A percentile compares a stretch with the other conserved stretches of the same genome.
phyloP scores from a whole-genome alignment of 148 eudicot species.

The Suaeda aralocaspica region DNA sequence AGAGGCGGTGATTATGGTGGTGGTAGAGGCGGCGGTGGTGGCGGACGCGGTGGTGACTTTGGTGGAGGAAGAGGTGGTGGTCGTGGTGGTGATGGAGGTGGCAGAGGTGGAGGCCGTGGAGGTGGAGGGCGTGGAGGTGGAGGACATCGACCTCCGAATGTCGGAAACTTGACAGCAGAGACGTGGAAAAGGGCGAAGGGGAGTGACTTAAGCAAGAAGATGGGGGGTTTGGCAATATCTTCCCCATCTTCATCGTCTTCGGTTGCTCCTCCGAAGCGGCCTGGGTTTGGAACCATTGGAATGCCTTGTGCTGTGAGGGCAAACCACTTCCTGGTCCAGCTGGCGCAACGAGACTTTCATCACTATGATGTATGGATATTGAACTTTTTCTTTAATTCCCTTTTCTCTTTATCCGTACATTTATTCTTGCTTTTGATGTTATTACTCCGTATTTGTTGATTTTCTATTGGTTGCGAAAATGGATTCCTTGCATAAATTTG shows the following conservation, averaged over 20 bases:
- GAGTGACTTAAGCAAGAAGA: neutral
- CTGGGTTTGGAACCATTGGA: constrained; percentile 52
- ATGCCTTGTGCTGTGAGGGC: constrained; percentile 42
- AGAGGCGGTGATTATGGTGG: constrained; percentile 9
- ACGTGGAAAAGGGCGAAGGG: constrained; percentile 22
- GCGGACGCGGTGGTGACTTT: constrained; percentile 25
- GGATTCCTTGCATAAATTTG: neutral
- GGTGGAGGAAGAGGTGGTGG: constrained; percentile 25
- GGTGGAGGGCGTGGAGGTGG: constrained; percentile 23
- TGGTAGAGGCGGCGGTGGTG: constrained; percentile 14
- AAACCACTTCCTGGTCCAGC: constrained; percentile 60
- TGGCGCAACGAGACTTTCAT: constrained; percentile 39
- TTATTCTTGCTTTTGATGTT: neutral
- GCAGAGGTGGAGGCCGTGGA: constrained; percentile 9
- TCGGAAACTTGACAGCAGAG: constrained; percentile 3
- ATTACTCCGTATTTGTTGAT: neutral
- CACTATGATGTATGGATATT: constrained; percentile 64
- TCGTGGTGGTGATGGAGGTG: constrained; percentile 14
- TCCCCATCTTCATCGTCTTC: constrained; percentile 34
- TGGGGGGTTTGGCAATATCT: constrained; percentile 22
- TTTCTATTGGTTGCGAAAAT: neutral
- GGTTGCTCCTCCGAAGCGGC: constrained; percentile 41
- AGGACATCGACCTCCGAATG: constrained; percentile 5
- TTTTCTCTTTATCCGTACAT: neutral
- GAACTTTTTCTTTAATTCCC: neutral